Evolutionary conservation across 2,329 filamentous ascomycete species (phyloP), one percentile per base, ranked within the genome.

Genomic region (Cladosporium sp.): DNA sequence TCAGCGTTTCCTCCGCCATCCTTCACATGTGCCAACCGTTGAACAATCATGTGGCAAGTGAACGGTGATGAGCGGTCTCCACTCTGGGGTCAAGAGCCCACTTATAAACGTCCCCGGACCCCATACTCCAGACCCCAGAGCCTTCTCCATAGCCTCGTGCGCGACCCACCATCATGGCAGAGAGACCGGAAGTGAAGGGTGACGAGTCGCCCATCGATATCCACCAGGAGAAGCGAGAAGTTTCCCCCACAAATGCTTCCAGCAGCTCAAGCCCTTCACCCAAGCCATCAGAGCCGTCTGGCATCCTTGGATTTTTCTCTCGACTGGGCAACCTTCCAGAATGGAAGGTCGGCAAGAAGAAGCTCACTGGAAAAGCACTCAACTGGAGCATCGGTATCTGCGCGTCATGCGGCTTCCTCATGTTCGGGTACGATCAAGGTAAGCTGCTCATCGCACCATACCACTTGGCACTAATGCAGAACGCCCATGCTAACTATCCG

Each of bases 401-500:
- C 18, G 46, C 46, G 4, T 41, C 46, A 38, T 49, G 46, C 28
- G 46, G 46, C 34, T 49, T 49, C 46, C 35, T 49, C 7, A 49
- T 42, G 16, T 50, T 50, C 34, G 40, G 46, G 18, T 50, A 52
- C 19, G 49, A 52, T 19, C 49, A 52, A 69, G 71, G 63, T 43
- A 28, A 28, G 22, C 22, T 28, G 62, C 66, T 32, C 58, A 66
- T 40, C 65, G 63, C 41, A 61, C 64, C 37, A 82, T 92, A 58
- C 73, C 92, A 52, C 22, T 28, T 92, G 58, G 72, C 92, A 52
- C 22, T 28, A 28, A 28, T 28, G 22, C 22, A 28, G 22, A 28
- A 28, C 22, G 7, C 22, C 22, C 22, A 28, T 28, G 4, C 22
- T 28, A 28, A 28, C 7, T 5, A 7, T 28, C 5, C 4, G 22